These are phyloP conservation scores for Cyclotella cryptica DNA, from an alignment of 108 stramenopile species.

Conservation along the genomic window DNA sequence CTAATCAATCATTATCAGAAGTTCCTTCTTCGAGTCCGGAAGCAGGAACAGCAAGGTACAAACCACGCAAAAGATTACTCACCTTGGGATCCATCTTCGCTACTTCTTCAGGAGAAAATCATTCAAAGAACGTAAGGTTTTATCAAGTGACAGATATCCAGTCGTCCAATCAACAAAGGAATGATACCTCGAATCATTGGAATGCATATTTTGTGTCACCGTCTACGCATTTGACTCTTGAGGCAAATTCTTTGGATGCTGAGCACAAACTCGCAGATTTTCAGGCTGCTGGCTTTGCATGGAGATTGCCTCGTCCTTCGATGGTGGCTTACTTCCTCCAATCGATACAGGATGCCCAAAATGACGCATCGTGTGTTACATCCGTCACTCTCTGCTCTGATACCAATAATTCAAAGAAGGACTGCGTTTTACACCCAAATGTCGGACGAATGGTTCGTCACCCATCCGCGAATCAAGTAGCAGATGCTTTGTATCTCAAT, in stretches of 20 bases:
- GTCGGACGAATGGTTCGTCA: conserved; percentile 9
- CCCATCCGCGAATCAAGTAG: conserved; percentile 44
- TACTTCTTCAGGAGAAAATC: conserved; percentile 9
- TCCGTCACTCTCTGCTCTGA: neutral
- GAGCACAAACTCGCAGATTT: neutral
- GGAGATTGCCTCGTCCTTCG: conserved; percentile 45
- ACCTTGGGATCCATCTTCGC: conserved; percentile 48
- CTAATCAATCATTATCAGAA: neutral
- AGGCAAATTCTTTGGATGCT: neutral
- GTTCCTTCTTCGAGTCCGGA: neutral
- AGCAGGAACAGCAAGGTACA: conserved; percentile 27
- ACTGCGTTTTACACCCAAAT: neutral
- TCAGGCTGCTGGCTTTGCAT: conserved; percentile 22
- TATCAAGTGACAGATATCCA: conserved; percentile 32
- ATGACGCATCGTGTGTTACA: neutral
- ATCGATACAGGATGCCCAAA: conserved; percentile 24
- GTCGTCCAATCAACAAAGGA: neutral
- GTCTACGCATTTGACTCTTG: conserved; percentile 40
- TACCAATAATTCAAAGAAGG: neutral
- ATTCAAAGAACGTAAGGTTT: conserved; percentile 16
- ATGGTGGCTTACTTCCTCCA: conserved; percentile 30
- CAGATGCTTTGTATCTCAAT: conserved; percentile 43
- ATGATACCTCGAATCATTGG: neutral
- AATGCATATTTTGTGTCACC: conserved; percentile 45
- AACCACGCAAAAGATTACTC: conserved; percentile 47